phyloP scores from a whole-genome alignment of 352 stramenopile genomes.

The Phytophthora rubi region DNA sequence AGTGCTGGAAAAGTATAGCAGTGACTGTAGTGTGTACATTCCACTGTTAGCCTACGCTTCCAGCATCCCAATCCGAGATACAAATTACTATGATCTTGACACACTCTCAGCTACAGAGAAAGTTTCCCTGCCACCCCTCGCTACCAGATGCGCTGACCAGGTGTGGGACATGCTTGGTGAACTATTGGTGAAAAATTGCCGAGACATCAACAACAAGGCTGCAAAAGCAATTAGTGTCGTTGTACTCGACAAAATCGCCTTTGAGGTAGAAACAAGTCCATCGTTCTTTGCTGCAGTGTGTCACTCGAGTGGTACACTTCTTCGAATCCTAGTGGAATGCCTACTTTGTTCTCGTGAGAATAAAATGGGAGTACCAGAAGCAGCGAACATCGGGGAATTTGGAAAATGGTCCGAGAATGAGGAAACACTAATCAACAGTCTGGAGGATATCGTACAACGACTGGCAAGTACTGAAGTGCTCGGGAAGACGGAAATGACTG shows the following conservation, averaged over 20 bases:
- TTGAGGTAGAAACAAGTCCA: constrained; percentile 51
- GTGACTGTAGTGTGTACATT: constrained; percentile 57
- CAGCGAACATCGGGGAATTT: background rate
- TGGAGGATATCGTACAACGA: constrained; percentile 18
- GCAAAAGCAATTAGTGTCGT: constrained; percentile 46
- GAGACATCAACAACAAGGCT: constrained; percentile 13
- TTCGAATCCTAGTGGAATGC: constrained; percentile 50
- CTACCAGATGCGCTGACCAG: constrained; percentile 47
- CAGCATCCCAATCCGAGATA: constrained; percentile 62
- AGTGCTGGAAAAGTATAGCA: constrained; percentile 52
- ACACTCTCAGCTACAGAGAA: constrained; percentile 10
- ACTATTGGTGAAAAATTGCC: constrained; percentile 61
- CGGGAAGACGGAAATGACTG: background rate
- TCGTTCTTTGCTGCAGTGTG: constrained; percentile 64
- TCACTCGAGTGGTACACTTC: constrained; percentile 54
- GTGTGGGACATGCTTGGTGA: constrained; percentile 73
- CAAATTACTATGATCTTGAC: constrained; percentile 58
- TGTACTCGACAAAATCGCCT: constrained; percentile 57
- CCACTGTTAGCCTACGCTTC: constrained; percentile 70
- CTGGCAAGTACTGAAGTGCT: constrained; percentile 21
- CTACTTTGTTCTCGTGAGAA: constrained; percentile 9
- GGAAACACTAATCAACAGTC: background rate
- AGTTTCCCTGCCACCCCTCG: constrained; percentile 30
- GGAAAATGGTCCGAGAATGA: background rate
- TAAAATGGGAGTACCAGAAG: background rate